A percentile compares a stretch with the other conserved stretches of the same genome.
Evolutionary conservation across 352 stramenopile species (phyloP).

Genomic region (Pythium insidiosum): DNA sequence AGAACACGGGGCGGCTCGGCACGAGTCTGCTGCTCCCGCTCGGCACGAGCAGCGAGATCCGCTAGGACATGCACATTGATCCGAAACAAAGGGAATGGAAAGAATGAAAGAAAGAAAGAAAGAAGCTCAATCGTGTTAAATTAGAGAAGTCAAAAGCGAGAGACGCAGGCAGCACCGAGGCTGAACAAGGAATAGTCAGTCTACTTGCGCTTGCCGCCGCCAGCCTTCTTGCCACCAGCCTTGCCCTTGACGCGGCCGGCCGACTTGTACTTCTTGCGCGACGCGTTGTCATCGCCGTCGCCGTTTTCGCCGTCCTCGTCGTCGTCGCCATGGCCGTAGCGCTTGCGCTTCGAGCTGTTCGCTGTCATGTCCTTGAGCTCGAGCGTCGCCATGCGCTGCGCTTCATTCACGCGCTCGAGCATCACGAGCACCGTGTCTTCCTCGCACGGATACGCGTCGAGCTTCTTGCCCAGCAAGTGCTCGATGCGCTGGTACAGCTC

Average conservation of each 20-base stretch:
- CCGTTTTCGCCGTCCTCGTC: slow-evolving; percentile 31
- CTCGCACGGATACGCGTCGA: slow-evolving; percentile 76
- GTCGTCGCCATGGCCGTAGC: slow-evolving; percentile 49
- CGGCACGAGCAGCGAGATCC: slow-evolving; percentile 46
- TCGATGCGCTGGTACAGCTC: slow-evolving; percentile 98
- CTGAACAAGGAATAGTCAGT: too few relatives aligned
- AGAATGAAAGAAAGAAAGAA: slow-evolving; percentile 2
- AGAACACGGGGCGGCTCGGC: slow-evolving; percentile 34
- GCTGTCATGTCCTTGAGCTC: slow-evolving; percentile 80
- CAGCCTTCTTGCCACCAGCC: slow-evolving; percentile 6
- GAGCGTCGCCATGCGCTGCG: slow-evolving; percentile 91
- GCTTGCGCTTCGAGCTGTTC: slow-evolving; percentile 51
- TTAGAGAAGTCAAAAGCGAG: too few relatives aligned
- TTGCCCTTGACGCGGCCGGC: slow-evolving; percentile 36
- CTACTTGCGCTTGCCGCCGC: slow-evolving; percentile 1
- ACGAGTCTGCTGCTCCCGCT: slow-evolving; percentile 50
- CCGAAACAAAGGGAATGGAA: not conserved
- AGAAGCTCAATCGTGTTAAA: too few relatives aligned
- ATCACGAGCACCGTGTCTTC: slow-evolving; percentile 96
- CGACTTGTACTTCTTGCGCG: slow-evolving; percentile 74
- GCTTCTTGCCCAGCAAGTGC: slow-evolving; percentile 80
- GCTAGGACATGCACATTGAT: too few relatives aligned
- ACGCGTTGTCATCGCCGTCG: slow-evolving; percentile 18
- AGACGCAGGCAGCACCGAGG: too few relatives aligned
- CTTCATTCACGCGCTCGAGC: slow-evolving; percentile 96